Percentiles rank a stretch among this genome's conserved stretches.
Evolutionary conservation across 257 asterid species (phyloP).

Genomic region (Galeopsis tetrahit): DNA sequence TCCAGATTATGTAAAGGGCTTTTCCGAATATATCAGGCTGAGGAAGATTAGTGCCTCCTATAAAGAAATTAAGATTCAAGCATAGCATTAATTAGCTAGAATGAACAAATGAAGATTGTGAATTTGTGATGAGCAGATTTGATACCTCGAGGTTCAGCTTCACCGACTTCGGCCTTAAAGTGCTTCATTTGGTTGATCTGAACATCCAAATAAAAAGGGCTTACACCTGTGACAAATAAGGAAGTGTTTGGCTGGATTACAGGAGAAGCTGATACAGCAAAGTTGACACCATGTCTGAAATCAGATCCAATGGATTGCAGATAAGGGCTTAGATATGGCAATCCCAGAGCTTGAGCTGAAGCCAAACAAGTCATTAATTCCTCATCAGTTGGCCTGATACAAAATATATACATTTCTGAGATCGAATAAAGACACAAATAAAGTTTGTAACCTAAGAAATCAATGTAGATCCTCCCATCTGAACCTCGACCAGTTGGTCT

Average conservation of each 20-base stretch:
- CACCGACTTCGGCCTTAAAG: conserved; percentile 57
- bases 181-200: conserved; percentile 67
- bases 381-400: neutral
- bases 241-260: conserved; percentile 65
- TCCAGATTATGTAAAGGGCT: conserved; percentile 56
- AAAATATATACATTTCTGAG: neutral
- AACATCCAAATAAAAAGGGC: conserved; percentile 70
- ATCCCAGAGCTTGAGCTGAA: conserved; percentile 70
- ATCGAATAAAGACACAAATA: neutral
- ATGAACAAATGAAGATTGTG: too few relatives aligned
- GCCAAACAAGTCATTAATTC: neutral
- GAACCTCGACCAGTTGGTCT: conserved; percentile 63
- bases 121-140: too few relatives aligned
- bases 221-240: conserved; percentile 54
- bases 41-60: conserved; percentile 55
- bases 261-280: conserved; percentile 67
- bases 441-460: conserved; percentile 58
- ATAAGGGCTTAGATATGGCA: conserved; percentile 53
- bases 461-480: conserved; percentile 71
- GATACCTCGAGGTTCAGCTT: conserved; percentile 45
- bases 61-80: neutral
- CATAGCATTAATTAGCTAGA: too few relatives aligned
- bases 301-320: conserved; percentile 63
- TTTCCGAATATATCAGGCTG: conserved; percentile 50
- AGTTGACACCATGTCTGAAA: conserved; percentile 66